Evolutionary conservation across 1,284 basidiomycete genomes (phyloP).

Genomic region (Cystodermella granulosa): DNA sequence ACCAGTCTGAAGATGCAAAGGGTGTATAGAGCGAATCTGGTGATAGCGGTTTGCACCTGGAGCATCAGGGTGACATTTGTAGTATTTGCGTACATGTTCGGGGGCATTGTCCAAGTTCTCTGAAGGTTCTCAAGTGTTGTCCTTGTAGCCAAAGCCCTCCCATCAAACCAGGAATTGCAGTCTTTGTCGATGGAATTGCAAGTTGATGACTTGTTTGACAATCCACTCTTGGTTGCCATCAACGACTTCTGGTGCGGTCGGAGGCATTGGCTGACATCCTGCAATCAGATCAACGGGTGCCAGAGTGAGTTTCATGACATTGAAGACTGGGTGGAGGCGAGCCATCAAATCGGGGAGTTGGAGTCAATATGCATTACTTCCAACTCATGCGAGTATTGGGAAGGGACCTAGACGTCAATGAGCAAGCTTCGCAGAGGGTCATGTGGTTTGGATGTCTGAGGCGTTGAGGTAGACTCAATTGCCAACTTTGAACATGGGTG

Average conservation of each 20-base stretch:
- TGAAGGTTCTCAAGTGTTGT: too few relatives aligned
- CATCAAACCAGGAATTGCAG: constrained; percentile 18
- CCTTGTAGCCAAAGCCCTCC: constrained; percentile 12
- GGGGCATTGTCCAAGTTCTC: constrained; percentile 4
- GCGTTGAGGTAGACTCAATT: constrained; percentile 29
- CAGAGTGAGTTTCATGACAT: constrained; percentile 24
- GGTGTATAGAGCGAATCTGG: too few relatives aligned
- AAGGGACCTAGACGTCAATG: constrained; percentile 35
- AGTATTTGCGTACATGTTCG: too few relatives aligned
- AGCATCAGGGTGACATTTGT: too few relatives aligned
- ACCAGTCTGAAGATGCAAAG: too few relatives aligned
- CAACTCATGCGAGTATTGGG: constrained; percentile 22
- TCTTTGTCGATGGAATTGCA: too few relatives aligned
- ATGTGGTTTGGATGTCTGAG: constrained; percentile 24
- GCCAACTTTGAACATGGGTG: constrained; percentile 13
- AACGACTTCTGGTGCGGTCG: constrained; percentile 13
- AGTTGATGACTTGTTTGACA: too few relatives aligned
- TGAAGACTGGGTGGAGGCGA: constrained; percentile 39
- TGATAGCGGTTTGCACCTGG: too few relatives aligned
- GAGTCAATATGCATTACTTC: too few relatives aligned
- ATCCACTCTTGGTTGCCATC: constrained; percentile 11
- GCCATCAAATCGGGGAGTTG: too few relatives aligned
- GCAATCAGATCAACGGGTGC: not conserved
- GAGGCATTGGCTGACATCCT: too few relatives aligned
- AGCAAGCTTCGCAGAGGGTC: constrained; percentile 33